Percentiles rank a stretch among this genome's conserved stretches.
phyloP scores from a whole-genome alignment of 106 monocot species.

The Acorus gramineus region DNA sequence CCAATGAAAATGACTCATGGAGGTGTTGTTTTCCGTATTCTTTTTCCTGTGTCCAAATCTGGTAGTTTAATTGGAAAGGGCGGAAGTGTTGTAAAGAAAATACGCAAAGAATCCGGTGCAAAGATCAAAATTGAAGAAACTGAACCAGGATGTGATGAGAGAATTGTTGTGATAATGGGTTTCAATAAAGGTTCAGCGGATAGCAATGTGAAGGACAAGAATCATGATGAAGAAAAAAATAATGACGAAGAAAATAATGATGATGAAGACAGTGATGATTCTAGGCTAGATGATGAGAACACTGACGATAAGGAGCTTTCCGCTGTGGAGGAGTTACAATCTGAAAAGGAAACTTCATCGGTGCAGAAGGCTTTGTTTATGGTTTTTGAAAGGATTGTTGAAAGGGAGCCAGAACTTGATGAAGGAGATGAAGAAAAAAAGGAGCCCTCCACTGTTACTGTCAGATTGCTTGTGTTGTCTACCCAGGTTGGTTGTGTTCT shows the following conservation, averaged over 20 bases:
- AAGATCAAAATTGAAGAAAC: constrained; percentile 70
- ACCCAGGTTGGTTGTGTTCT: constrained; percentile 82
- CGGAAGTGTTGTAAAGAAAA: constrained; percentile 65
- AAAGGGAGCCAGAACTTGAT: constrained; percentile 38
- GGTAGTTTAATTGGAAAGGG: constrained; percentile 94
- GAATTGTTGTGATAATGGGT: constrained; percentile 63
- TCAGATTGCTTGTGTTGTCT: constrained; percentile 60
- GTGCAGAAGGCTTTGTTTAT: constrained; percentile 67
- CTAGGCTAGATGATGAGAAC: constrained; percentile 14
- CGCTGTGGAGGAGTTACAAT: constrained; percentile 20
- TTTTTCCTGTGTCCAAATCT: constrained; percentile 69
- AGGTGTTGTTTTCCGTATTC: constrained; percentile 45
- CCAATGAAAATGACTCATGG: constrained; percentile 29
- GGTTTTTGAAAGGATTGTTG: constrained; percentile 75
- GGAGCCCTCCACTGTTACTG: constrained; percentile 20
- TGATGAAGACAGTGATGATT: constrained; percentile 14
- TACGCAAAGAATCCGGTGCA: constrained; percentile 73
- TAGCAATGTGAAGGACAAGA: constrained; percentile 21
- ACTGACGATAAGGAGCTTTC: constrained; percentile 20
- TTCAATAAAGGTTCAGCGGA: constrained; percentile 33
- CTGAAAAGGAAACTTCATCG: constrained; percentile 30
- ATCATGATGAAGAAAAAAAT: constrained; percentile 15
- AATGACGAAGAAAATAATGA: background rate
- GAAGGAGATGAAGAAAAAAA: constrained; percentile 27
- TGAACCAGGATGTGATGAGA: constrained; percentile 64